These are phyloP conservation scores for Solanum virginianum DNA, from an alignment of 257 asterid genomes.

Conservation along the genomic window DNA sequence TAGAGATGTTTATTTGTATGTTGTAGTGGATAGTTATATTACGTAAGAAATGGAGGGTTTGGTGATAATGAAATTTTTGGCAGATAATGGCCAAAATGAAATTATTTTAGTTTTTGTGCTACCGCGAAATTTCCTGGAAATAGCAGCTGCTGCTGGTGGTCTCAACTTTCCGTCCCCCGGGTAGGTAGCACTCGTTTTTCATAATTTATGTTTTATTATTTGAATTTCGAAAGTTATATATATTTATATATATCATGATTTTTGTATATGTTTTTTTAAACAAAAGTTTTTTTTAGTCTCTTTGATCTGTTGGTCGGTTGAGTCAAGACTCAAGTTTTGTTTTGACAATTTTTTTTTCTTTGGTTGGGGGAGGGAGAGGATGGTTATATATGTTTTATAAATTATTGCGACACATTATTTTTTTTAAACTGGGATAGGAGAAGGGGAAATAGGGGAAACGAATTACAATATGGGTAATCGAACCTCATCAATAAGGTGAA, in stretches of 20 bases:
- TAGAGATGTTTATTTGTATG: neutral
- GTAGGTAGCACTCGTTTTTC: neutral
- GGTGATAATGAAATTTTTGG: neutral
- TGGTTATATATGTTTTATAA: no score
- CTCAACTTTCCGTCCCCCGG: neutral
- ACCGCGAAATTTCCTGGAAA: conserved; percentile 2
- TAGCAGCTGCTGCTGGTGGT: neutral
- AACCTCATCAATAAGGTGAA: no score
- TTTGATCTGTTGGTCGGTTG: no score
- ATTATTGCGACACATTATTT: neutral
- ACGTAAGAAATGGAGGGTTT: neutral
- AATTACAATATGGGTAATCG: no score
- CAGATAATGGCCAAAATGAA: neutral
- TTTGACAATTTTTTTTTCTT: no score
- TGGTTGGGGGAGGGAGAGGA: no score
- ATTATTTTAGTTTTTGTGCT: neutral
- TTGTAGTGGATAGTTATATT: neutral
- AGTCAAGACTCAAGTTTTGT: no score
- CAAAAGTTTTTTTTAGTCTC: no score
- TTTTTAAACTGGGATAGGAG: no score
- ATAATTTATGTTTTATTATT: neutral
- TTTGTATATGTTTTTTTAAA: no score
- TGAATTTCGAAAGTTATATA: fast-evolving
- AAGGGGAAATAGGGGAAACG: no score
- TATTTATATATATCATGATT: no score